Evolutionary conservation across 805 yeast species (phyloP), one percentile per base, ranked within the genome.

Genomic region (Myxozyma neglecta): DNA sequence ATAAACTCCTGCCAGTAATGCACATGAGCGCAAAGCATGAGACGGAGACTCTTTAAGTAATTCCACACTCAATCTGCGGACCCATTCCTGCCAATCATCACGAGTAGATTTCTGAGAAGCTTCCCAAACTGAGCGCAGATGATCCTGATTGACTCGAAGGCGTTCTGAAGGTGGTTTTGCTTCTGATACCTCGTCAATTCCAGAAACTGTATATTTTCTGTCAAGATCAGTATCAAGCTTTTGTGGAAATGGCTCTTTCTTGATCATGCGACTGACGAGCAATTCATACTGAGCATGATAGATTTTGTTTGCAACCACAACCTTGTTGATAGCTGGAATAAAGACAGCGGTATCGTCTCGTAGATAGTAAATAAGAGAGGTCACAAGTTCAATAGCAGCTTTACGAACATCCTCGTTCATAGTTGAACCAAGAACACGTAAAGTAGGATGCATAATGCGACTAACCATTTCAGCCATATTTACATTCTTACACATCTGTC

Each of bases 41-140:
- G 97, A 90, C 1, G 99, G 97, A 40, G 97, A 89, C 72, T 92
- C 97, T 69, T 89, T 90, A 66, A 94, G 77, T 39, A 94, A 74
- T 70, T 91, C 97, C 56, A 90, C 88, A 68, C 94, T 86, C 52
- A 94, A 78, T 61, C 94, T 80, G 61, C 96, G 83, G 66, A 91
- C 85, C 99, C 99, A 94, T 71, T 94, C 98, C 69, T 89, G 93
- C 99, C 99, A 94, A 68, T 94, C 99, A 69, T 92, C 98, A 68
- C 86, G 86, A 0, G 97, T 90, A 56, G 96, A 83, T 66, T 93
- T 84, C 67, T 90, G 93, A 29, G 89, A 83, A 34, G 96, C 88
- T 68, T 91, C 97, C 98, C 99, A 94, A 1, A 92, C 90, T 48
- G 84, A 83, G 69, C 89, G 87, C 69, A 94, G 78, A 8, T 78